Conservation (phyloP, 176 grass and related monocot genomes). For the Carex cristatella region DNA sequence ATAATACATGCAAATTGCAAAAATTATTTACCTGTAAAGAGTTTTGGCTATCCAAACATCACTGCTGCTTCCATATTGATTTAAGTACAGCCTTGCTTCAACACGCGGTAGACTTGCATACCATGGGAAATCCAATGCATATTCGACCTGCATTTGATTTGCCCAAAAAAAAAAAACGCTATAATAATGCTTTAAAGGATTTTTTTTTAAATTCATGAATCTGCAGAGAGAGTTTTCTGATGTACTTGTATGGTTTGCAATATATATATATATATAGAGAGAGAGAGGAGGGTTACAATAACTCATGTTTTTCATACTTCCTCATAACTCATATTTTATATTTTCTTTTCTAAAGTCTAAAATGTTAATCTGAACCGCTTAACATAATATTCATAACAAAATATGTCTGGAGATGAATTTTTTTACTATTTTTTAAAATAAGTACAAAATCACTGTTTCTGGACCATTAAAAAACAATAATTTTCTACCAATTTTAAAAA, state of each 20-base stretch:
- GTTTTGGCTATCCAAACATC: slow-evolving; percentile 96
- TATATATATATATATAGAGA: no score
- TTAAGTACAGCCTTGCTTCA: slow-evolving; percentile 65
- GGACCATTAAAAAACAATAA: no score
- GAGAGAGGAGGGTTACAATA: no score
- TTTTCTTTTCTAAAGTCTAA: no score
- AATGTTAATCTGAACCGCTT: no score
- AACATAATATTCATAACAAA: no score
- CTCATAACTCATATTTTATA: no score
- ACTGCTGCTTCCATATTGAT: slow-evolving; percentile 65
- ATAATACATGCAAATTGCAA: slow-evolving; percentile 1
- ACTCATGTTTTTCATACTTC: no score
- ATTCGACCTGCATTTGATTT: slow-evolving; percentile 49
- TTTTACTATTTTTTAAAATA: no score
- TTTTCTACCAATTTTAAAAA: no score
- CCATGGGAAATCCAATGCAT: slow-evolving; percentile 78
- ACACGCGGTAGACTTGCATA: slow-evolving; percentile 66
- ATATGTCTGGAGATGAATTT: no score
- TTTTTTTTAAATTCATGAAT: not conserved
- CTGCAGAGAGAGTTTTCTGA: not conserved
- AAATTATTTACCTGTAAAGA: slow-evolving; percentile 57
- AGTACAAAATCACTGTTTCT: no score
- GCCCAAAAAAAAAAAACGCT: not conserved
- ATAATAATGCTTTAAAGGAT: not conserved
- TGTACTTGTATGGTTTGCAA: not conserved